Base-by-base conservation (phyloP, 192 early-diverging fungal genomes). In the Umbelopsis vinacea region DNA sequence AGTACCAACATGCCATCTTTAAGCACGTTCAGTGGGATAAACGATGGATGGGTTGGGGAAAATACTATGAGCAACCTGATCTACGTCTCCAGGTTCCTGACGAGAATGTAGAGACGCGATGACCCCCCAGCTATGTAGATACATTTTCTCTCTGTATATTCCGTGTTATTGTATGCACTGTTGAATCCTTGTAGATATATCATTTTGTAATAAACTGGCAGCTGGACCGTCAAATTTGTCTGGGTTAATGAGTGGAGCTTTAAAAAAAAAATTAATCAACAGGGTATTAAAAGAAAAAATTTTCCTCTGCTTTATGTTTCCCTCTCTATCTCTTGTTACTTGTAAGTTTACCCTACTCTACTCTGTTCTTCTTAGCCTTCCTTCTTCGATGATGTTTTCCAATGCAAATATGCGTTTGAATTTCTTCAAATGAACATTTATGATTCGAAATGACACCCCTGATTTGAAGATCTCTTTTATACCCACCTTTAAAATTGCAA, bases 361-460 rank as follows among this genome's bases (percentile, higher is more conserved):
- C 11, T 15, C 14, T 57, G 11, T 57, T 2, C 15, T 3, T 19
- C 14, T 12, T 6, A 17, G 17, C 33, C 5, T 26, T 11, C 4
- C 33, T 37, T 63, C 57, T 63, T 63, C 57, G 14, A 63, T 63
- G 57, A 63, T 63, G 57, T 35, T 35, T 63, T 63, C 26, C 57
- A 63, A 63, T 63, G 57, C 57, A 29, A 43, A 29, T 63, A 63
- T 63, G 57, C 57, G 23, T 63, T 63, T 63, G 57, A 63, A 63
- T 63, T 63, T 63, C 57, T 63, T 63, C 57, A 63, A 11, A 63
- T 63, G 57, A 63, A 63, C 57, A 63, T n/a, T 63, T 63, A 63
- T 63, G 57, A 63, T 63, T 63, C 57, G 57, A 63, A 29, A 63
- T 63, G 57, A 63, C 57, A 63, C 57, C 57, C 57, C 57, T 63